These are phyloP conservation scores for Picochlorum costavermella DNA, from an alignment of 139 green algal species.

Conservation along the genomic window DNA sequence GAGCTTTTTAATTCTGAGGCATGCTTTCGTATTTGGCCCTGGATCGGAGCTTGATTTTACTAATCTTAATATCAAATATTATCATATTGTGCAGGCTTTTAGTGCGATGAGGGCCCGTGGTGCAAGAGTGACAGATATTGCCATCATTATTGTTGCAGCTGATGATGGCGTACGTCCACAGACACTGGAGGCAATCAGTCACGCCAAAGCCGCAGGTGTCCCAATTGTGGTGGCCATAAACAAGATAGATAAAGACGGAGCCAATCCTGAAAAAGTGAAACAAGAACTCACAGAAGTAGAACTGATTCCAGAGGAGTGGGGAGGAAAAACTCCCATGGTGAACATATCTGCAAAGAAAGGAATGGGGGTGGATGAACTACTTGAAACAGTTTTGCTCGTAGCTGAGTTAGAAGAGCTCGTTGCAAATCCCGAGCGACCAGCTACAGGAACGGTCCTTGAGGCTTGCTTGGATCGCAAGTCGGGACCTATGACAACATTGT, in stretches of 20 bases:
- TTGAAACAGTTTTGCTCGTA: slow-evolving; percentile 74
- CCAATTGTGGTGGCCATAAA: slow-evolving; percentile 83
- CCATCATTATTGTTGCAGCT: slow-evolving; percentile 94
- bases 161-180: slow-evolving; percentile 95
- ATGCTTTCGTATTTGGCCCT: not conserved
- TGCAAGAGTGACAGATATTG: slow-evolving; percentile 89
- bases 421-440: slow-evolving; percentile 59
- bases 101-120: slow-evolving; percentile 90
- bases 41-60: not conserved
- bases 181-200: slow-evolving; percentile 86
- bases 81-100: slow-evolving; percentile 68
- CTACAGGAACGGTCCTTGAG: slow-evolving; percentile 89
- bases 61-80: not conserved
- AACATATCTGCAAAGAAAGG: slow-evolving; percentile 83
- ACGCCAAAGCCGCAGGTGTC: slow-evolving; percentile 84
- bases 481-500: slow-evolving; percentile 76
- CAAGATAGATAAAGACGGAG: slow-evolving; percentile 92
- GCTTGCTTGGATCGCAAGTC: slow-evolving; percentile 75
- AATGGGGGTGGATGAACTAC: slow-evolving; percentile 63
- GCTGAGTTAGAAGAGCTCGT: slow-evolving; percentile 79
- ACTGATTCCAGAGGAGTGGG: slow-evolving; percentile 95
- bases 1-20: slow-evolving; percentile 24
- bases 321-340: slow-evolving; percentile 82
- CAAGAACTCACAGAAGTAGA: slow-evolving; percentile 75
- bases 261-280: slow-evolving; percentile 78